Evolutionary conservation across 306 rosid genomes (phyloP), one percentile per base, ranked within the genome.

Genomic region (Lupinus albus): DNA sequence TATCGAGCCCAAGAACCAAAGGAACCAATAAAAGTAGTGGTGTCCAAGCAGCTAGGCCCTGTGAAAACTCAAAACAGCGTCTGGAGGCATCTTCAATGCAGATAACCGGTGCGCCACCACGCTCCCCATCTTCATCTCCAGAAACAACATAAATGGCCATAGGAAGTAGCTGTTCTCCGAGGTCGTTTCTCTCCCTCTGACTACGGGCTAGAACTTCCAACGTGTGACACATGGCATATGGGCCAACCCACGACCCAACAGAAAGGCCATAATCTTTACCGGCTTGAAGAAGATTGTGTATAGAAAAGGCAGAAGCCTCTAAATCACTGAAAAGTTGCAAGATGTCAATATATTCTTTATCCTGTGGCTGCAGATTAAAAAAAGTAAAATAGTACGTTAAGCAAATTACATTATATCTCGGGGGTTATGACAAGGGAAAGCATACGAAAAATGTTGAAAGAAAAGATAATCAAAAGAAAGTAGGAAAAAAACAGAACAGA

Each of bases 181-280:
- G 76, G 70, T 72, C 85, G 68, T 41, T 58, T 36, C 14, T 63
- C 68, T 72, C 90, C 72, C 89, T 78, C 66, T 35, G 82, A 61
- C 33, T 74, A 56, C 87, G 85, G 53, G 82, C 85, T 51, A 93
- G 85, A 78, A 91, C 84, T 79, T 88, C 99, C 99, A 91, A 93
- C 12, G 99, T 73, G 56, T 94, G 95, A 76, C 99, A 93, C 96
- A 93, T 86, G 42, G 99, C 99, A 90, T 93, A 93, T 14, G 99
- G 99, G 13, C 99, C 99, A 67, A 93, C 88, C 99, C 99, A 93
- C 52, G 97, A 93, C 53, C 99, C 99, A 62, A 88, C 91, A 60
- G 97, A 87, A 14, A 93, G 92, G 71, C 81, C 86, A 77, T 93
- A 93, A 80, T 83, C 82, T 76, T 78, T 88, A 52, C 99, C 99